Evolutionary conservation across 129 eudicot species (phyloP).

Genomic region (Flaveria brownii): DNA sequence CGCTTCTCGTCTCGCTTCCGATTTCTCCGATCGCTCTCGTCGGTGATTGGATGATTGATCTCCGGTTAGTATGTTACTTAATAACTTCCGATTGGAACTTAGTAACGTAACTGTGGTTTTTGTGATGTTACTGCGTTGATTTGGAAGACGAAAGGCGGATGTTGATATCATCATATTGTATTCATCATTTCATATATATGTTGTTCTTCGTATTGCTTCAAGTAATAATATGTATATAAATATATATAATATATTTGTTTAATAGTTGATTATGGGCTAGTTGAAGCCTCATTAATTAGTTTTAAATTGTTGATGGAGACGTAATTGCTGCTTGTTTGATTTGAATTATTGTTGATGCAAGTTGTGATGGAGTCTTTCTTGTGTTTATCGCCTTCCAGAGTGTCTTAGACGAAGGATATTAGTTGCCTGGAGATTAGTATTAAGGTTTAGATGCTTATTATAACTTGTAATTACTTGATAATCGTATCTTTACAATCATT

Average conservation of each 20-base stretch:
- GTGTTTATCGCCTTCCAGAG: neutral
- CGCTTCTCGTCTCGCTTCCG: slow-evolving; percentile 82
- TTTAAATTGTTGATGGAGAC: neutral
- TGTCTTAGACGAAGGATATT: neutral
- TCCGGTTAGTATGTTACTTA: neutral
- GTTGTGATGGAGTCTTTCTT: neutral
- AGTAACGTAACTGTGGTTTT: slow-evolving; percentile 7
- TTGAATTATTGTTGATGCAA: neutral
- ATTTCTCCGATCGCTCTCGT: slow-evolving; percentile 43
- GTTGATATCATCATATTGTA: neutral
- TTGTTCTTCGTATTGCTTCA: neutral
- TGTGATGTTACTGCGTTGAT: neutral
- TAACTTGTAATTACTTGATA: too few relatives aligned
- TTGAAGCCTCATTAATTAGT: neutral
- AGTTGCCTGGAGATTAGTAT: neutral
- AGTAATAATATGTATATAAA: neutral
- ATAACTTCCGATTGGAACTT: neutral
- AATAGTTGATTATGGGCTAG: neutral
- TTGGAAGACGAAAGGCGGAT: neutral
- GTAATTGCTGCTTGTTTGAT: neutral
- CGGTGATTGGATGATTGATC: neutral
- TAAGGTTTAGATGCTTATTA: too few relatives aligned
- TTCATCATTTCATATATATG: neutral
- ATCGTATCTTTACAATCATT: too few relatives aligned
- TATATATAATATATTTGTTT: neutral